Conservation (phyloP, 805 yeast genomes). For the Candida montana region DNA sequence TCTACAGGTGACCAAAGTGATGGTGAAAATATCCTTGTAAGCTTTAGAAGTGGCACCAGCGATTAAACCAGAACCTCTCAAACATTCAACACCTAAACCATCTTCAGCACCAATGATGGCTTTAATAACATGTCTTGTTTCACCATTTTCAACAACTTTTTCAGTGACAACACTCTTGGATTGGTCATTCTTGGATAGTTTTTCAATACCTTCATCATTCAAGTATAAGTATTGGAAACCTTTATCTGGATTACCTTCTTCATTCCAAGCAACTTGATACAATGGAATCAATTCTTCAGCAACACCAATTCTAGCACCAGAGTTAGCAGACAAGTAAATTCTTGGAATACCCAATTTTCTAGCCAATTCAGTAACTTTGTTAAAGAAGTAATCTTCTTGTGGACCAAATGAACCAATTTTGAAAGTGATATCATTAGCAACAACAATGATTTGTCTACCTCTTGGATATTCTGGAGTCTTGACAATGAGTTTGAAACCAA, state of each 20-base stretch:
- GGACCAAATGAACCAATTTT: slow-evolving; percentile 99
- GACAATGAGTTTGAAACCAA: slow-evolving; percentile 84
- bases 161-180: slow-evolving; percentile 66
- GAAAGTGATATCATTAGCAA: slow-evolving; percentile 96
- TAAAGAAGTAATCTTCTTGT: slow-evolving; percentile 86
- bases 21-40: slow-evolving; percentile 94
- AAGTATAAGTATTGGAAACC: slow-evolving; percentile 90
- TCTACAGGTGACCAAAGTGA: slow-evolving; percentile 98
- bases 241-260: slow-evolving; percentile 62
- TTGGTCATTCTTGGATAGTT: slow-evolving; percentile 55
- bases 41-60: slow-evolving; percentile 99
- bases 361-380: slow-evolving; percentile 88
- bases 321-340: slow-evolving; percentile 92
- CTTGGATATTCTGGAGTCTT: slow-evolving; percentile 96
- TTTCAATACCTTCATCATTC: slow-evolving; percentile 56
- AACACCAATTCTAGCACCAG: slow-evolving; percentile 98
- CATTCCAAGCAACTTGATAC: slow-evolving; percentile 92
- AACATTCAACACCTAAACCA: slow-evolving; percentile 97
- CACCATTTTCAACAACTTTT: slow-evolving; percentile 77
- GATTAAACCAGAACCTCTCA: slow-evolving; percentile 95
- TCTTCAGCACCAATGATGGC: slow-evolving; percentile 91
- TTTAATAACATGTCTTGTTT: slow-evolving; percentile 73
- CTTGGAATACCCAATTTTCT: slow-evolving; percentile 91
- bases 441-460: slow-evolving; percentile 88
- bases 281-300: slow-evolving; percentile 93